phyloP scores from a whole-genome alignment of 1,284 basidiomycete species.

The Rhodotorula mucilaginosa region DNA sequence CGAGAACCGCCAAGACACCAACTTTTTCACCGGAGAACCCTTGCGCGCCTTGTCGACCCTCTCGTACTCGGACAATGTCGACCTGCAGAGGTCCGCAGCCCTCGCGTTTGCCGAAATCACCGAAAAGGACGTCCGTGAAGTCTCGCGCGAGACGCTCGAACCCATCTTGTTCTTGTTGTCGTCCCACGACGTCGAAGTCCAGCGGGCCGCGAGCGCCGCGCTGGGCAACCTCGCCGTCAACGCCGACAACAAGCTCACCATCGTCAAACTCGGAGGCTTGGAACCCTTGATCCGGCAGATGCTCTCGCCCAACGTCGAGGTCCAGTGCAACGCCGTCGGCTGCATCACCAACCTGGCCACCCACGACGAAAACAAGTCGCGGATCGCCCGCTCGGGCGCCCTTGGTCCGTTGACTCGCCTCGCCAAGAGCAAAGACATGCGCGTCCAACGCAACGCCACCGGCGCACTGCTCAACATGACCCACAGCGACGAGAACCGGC shows the following conservation, averaged over 20 bases:
- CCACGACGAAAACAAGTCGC: constrained; percentile 99
- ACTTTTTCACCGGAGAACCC: constrained; percentile 91
- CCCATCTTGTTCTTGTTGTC: constrained; percentile 96
- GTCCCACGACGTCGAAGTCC: constrained; percentile 97
- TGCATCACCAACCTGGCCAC: constrained; percentile 99
- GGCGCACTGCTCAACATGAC: constrained; percentile 99
- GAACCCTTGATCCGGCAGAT: constrained; percentile 98
- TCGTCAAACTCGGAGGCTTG: constrained; percentile 95
- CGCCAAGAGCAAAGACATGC: constrained; percentile 98
- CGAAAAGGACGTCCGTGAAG: constrained; percentile 97
- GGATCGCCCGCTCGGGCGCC: constrained; percentile 98
- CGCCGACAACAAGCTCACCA: constrained; percentile 97
- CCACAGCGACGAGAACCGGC: constrained; percentile 97
- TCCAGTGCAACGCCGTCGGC: constrained; percentile 99
- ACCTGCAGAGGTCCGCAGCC: constrained; percentile 95
- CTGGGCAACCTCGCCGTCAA: constrained; percentile 98
- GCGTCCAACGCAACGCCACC: constrained; percentile 97
- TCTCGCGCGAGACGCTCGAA: constrained; percentile 95
- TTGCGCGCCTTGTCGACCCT: constrained; percentile 92
- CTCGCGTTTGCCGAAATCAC: constrained; percentile 99
- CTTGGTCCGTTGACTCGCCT: constrained; percentile 93
- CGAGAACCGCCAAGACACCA: constrained; percentile 93
- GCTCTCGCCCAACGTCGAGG: constrained; percentile 98
- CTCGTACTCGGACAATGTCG: constrained; percentile 99
- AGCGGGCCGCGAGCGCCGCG: constrained; percentile 97